Evolutionary conservation across 164 flowering plant species (phyloP).

Genomic region (Vitis amurensis): DNA sequence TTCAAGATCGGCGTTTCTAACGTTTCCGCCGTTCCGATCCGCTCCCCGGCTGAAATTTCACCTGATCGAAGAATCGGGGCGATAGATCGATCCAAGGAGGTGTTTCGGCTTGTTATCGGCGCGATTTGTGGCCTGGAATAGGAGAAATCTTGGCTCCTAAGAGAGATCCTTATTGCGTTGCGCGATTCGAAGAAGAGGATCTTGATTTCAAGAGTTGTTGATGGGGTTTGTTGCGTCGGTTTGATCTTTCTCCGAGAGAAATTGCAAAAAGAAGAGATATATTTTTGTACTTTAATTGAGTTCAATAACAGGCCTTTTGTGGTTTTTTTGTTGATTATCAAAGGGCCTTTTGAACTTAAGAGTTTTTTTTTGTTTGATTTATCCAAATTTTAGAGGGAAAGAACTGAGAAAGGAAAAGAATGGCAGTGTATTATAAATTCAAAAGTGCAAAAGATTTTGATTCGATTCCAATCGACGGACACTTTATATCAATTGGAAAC

Average conservation of each 20-base stretch:
- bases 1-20: too few species aligned
- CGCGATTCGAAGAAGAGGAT: background rate
- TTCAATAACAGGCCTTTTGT: conserved; percentile 39
- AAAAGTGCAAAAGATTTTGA: conserved; percentile 99
- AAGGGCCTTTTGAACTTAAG: conserved; percentile 13
- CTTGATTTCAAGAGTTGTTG: too few species aligned
- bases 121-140: too few species aligned
- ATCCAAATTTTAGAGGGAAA: conserved; percentile 16
- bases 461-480: conserved; percentile 87
- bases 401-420: conserved; percentile 18
- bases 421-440: conserved; percentile 98
- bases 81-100: too few species aligned
- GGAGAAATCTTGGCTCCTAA: too few species aligned
- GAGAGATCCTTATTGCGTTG: too few species aligned
- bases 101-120: too few species aligned
- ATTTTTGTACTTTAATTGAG: conserved; percentile 19
- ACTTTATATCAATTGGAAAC: conserved; percentile 82
- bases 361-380: conserved; percentile 19
- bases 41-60: too few species aligned
- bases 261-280: conserved; percentile 9
- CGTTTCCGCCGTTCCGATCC: too few species aligned
- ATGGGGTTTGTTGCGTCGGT: too few species aligned
- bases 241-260: background rate
- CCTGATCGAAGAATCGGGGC: too few species aligned
- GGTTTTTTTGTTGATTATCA: conserved; percentile 18